Evolutionary conservation across 73 alveolate species (phyloP).

Genomic region (Durusdinium trenchii): DNA sequence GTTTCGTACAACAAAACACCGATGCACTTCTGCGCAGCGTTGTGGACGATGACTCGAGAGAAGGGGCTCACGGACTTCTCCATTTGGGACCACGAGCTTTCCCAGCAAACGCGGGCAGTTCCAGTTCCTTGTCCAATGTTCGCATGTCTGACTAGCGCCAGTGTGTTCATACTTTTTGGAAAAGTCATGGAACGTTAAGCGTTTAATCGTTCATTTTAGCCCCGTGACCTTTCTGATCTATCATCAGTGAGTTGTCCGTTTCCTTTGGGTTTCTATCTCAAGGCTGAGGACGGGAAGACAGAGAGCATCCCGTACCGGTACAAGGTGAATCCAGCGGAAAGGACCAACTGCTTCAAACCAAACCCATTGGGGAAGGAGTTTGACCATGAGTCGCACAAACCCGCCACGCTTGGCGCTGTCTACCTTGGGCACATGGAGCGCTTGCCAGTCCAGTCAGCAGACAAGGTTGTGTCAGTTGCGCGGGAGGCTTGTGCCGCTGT

Average conservation of each 20-base stretch:
- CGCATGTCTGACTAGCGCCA: not conserved
- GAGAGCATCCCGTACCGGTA: not conserved
- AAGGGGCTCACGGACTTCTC: not conserved
- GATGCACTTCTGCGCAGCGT: not conserved
- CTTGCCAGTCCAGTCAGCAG: not conserved
- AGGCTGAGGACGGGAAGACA: not conserved
- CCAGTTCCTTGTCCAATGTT: not conserved
- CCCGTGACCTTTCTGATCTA: not conserved
- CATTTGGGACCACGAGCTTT: not conserved
- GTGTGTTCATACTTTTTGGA: not conserved
- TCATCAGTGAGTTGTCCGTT: not conserved
- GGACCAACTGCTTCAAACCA: constrained; percentile 30
- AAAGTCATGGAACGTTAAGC: not conserved
- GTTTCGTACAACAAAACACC: constrained; percentile 2
- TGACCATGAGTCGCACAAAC: not conserved
- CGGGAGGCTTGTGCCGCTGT: not conserved
- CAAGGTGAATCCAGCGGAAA: not conserved
- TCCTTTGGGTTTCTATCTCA: not conserved
- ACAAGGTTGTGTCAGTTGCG: not conserved
- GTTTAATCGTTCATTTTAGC: not conserved
- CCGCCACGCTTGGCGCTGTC: not conserved
- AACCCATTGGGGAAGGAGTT: not conserved
- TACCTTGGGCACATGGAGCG: not conserved
- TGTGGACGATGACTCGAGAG: not conserved
- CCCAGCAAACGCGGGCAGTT: not conserved